phyloP scores from a whole-genome alignment of 768 basidiomycete genomes.

The Tulasnella calospora region DNA sequence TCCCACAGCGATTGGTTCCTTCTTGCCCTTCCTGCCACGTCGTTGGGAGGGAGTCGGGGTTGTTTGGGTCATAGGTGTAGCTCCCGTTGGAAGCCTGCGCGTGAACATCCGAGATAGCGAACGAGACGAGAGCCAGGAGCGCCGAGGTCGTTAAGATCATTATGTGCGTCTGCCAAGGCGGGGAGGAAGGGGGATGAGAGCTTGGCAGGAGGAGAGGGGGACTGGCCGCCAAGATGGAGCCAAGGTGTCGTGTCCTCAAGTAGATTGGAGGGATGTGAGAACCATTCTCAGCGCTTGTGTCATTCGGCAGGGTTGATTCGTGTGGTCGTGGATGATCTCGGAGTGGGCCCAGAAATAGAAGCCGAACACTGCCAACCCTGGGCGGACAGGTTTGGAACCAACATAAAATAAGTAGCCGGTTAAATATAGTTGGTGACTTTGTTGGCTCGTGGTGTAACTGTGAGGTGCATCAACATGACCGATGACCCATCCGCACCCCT shows the following conservation, averaged over 20 bases:
- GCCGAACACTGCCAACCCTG: not conserved
- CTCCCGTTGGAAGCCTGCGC: slow-evolving; percentile 8
- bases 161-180: not conserved
- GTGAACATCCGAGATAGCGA: not conserved
- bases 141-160: not conserved
- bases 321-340: not conserved
- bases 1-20: slow-evolving; percentile 46
- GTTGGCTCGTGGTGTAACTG: not conserved
- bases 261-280: not conserved
- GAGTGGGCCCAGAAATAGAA: not conserved
- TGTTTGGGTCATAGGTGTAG: slow-evolving; percentile 23
- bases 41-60: slow-evolving; percentile 17
- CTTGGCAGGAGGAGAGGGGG: not conserved
- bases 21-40: slow-evolving; percentile 26
- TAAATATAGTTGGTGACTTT: not conserved
- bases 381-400: not conserved
- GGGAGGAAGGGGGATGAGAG: not conserved
- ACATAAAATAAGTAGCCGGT: not conserved
- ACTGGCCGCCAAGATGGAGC: not conserved
- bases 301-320: not conserved
- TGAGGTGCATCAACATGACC: not conserved
- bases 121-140: not conserved
- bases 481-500: not conserved
- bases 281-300: not conserved
- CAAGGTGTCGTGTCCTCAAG: not conserved